These are phyloP conservation scores for Nephelium lappaceum DNA, from an alignment of 345 rosid species.

Conservation along the genomic window DNA sequence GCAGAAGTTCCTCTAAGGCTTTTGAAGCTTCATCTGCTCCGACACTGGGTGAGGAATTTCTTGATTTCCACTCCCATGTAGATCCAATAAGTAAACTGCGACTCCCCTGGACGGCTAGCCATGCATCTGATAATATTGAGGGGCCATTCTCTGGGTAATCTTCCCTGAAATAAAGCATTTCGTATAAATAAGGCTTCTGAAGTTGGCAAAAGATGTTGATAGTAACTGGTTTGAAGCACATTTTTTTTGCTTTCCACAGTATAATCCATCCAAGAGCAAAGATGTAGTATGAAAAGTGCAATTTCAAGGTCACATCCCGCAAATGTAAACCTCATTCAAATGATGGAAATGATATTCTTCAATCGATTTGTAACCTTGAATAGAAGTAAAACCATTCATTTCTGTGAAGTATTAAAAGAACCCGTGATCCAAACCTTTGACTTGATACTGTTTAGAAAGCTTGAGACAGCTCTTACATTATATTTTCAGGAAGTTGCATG, in stretches of 20 bases:
- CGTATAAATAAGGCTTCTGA: neutral
- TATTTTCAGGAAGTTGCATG: conserved; percentile 51
- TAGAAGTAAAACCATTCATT: neutral
- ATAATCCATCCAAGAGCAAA: neutral
- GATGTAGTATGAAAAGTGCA: no score
- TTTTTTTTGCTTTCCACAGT: neutral
- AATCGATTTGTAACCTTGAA: neutral
- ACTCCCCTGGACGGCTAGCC: conserved; percentile 81
- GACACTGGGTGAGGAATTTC: conserved; percentile 60
- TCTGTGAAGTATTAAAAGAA: no score
- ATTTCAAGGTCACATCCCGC: no score
- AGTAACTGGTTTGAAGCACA: neutral
- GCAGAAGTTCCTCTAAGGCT: conserved; percentile 77
- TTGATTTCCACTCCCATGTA: conserved; percentile 93
- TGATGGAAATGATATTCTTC: neutral
- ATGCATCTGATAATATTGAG: conserved; percentile 79
- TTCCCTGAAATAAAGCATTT: conserved; percentile 48
- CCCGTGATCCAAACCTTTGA: neutral
- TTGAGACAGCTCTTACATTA: conserved; percentile 39
- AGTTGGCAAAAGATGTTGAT: neutral
- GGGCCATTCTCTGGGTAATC: conserved; percentile 67
- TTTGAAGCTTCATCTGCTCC: conserved; percentile 69
- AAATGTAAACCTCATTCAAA: no score
- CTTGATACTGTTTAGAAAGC: neutral
- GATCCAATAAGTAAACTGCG: conserved; percentile 68